Base-by-base conservation (phyloP, 176 grass and related monocot genomes). In the Oryza rufipogon region DNA sequence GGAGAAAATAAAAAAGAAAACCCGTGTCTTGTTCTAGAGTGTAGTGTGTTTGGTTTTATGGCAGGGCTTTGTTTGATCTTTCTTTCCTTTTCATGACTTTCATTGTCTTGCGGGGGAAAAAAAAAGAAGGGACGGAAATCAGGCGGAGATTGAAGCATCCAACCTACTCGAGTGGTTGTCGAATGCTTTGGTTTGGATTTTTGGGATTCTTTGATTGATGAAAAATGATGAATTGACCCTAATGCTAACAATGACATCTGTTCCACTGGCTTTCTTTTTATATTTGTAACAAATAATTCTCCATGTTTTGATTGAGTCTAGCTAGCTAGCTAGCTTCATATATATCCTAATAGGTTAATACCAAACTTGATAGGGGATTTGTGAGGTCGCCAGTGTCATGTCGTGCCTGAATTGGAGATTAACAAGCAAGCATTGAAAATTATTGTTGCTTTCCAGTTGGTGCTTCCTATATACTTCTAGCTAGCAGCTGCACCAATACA, bases 331-430 rank as follows among this genome's bases (percentile, higher is more conserved):
- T 67, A 63, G 58, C 9, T 73, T 60, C 41, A 34, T 51, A n/a
- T 15, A 17, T 51, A 64, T 82, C 22, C 10, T 48, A 61, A 73
- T 44, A 33, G 52, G 61, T 48, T 54, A 68, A 16, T 16, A 22
- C 77, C 42, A 76, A 81, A 89, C 48, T 33, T 71, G 41, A 41
- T 56, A 51, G 68, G 36, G 20, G 70, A 51, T 64, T 47, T 74
- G 30, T 15, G 48, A 49, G 51, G 74, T 83, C 52, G 68, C 64
- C 77, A 70, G 63, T 75, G 65, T 74, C 80, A 87, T 72, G 84
- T 83, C 80, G 74, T 74, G 84, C 70, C 83, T 64, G 80, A 80
- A 70, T 80, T 26, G 84, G 84, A 70, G 80, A 90, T 70, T 44
- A 69, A 69, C 49, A 80, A 75, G 72, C 54, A 90, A 11, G 84